Percentiles rank a stretch among this genome's conserved stretches.
Evolutionary conservation across 2,329 filamentous ascomycete species (phyloP).

Genomic region (Fusarium udum): DNA sequence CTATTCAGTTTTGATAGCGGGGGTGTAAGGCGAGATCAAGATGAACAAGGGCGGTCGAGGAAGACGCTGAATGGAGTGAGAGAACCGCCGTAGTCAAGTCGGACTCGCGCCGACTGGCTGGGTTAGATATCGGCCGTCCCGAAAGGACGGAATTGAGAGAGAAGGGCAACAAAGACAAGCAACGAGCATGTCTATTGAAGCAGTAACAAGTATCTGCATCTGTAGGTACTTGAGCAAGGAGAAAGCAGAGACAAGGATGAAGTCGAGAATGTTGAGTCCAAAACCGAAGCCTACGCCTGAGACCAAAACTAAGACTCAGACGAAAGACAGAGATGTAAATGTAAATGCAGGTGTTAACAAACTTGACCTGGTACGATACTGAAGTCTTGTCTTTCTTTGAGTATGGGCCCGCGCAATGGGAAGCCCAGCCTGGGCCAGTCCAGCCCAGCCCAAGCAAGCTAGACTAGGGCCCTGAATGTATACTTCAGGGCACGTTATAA

Average conservation of each 20-base stretch:
- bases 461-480: slow-evolving; percentile 33
- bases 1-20: slow-evolving; percentile 20
- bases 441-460: slow-evolving; percentile 13
- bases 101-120: slow-evolving; percentile 42
- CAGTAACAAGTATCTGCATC: slow-evolving; percentile 25
- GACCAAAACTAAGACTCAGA: slow-evolving; percentile 8
- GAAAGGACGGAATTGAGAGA: slow-evolving; percentile 41
- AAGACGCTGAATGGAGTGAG: slow-evolving; percentile 28
- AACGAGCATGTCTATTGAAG: slow-evolving; percentile 16
- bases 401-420: slow-evolving; percentile 17
- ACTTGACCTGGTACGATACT: slow-evolving; percentile 21
- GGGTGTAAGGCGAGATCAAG: slow-evolving; percentile 34
- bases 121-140: slow-evolving; percentile 33
- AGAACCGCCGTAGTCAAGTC: slow-evolving; percentile 31
- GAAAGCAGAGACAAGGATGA: slow-evolving; percentile 25
- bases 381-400: slow-evolving; percentile 27
- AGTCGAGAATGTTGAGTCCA: slow-evolving; percentile 11
- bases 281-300: slow-evolving; percentile 12
- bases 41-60: slow-evolving; percentile 31
- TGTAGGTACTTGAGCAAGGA: slow-evolving; percentile 13
- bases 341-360: slow-evolving; percentile 5
- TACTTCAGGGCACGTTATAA: slow-evolving; percentile 32
- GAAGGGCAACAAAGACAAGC: slow-evolving; percentile 33
- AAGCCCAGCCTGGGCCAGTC: slow-evolving; percentile 19
- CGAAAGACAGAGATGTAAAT: slow-evolving; percentile 15